Evolutionary conservation across 2,329 filamentous ascomycete genomes (phyloP), one percentile per base, ranked within the genome.

Genomic region (Fusarium solani-melongenae): DNA sequence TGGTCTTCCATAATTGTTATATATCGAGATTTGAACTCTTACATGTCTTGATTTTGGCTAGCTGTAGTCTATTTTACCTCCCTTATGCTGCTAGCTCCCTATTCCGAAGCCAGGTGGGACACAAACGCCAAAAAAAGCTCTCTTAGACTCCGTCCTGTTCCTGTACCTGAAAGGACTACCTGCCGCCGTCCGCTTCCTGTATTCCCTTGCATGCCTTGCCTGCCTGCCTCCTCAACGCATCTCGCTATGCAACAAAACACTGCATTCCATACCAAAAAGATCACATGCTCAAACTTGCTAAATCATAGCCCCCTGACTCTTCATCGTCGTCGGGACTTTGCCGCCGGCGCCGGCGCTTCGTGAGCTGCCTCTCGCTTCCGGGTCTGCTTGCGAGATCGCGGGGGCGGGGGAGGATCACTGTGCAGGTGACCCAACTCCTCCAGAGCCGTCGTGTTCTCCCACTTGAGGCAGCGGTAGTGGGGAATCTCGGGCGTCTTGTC

Each of bases 371-470:
- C 86, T 62, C 87, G 84, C 80, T 89, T 90, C 78, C 84, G 86
- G 17, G 82, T 84, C 70, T 86, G 84, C 81, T 90, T 90, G 73
- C 84, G 83, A 24, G 84, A 76, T 69, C 87, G 83, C 6, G 86
- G 86, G 2, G 86, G 87, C 41, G 88, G 87, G 9, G 88, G 87
- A 33, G 87, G 84, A 67, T 89, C 84, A 70, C 86, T 88, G 78
- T 91, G 89, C 38, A 90, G 79, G 67, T 91, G 88, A 1, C 89
- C 89, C 20, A 89, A 75, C 66, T 90, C 87, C 31, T 90, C 87
- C 39, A 89, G 74, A 7, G 88, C 89, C 79, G 86, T 89, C 27
- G 85, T 88, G 70, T 91, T 91, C 76, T 86, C 80, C 88, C 88
- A 90, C 51, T 81, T 81, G 60, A 88, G 80, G 75, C 88, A 90